Base-by-base conservation (phyloP, 2,329 filamentous ascomycete species). In the Aaosphaeria pasadenensis region DNA sequence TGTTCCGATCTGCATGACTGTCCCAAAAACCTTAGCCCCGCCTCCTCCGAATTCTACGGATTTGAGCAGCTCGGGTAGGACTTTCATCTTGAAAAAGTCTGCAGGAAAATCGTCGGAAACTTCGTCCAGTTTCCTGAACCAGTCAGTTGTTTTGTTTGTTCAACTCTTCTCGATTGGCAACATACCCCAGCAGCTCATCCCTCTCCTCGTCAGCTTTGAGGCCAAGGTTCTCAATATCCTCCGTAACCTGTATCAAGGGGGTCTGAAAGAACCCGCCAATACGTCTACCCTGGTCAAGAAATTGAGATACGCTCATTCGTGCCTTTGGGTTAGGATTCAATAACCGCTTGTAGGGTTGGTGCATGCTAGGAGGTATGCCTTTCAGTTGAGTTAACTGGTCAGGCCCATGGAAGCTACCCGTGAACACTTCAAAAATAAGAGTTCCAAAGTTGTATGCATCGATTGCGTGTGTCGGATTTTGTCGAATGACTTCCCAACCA, bases 21-120 rank as follows among this genome's bases (percentile, higher is more conserved):
- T 85, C 1, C 80, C 75, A 50, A 99, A 88, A 0, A 95, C 91
- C 64, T 95, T 95, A 0, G 92, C 89, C 0, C 94, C 94, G 30
- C 94, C 94, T 7, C 92, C 94, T 6, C 94, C 94, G 69, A 96
- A 99, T 63, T 99, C 94, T n/a, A 97, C 91, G 0, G 91, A 96
- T 66, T 97, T 99, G n/a, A 99, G 79, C 30, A 99, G 76, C 66
- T 99, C 94, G 0, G 94, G 94, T 6, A 99, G 78, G 4, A 99
- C 85, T 64, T 97, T 99, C 80, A 95, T 88, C 67, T 95, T 95
- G 78, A 97, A 96, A 70, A 96, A 99, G 50, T 97, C 94, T 64
- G 96, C 92, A 0, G 94, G 94, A 52, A 97, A 96, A 69, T 99
- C 91, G 57, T 96, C 90, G 0, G 90, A 87, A 5, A 96, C 79